Conservation (phyloP, 2,329 filamentous ascomycete species). For the Aspergillus fumigatiaffinis region DNA sequence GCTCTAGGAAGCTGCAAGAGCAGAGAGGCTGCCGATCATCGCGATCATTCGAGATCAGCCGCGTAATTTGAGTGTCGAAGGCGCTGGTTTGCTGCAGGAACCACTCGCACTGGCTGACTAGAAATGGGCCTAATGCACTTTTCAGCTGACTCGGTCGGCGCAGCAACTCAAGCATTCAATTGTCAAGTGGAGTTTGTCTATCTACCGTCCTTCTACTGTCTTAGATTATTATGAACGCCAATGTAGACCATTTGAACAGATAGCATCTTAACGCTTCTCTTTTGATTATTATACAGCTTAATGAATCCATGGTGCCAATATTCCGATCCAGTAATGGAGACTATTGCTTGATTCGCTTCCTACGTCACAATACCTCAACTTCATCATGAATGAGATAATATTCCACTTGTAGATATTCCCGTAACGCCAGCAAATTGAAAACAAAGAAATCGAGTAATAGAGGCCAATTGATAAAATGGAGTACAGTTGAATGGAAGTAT, state of each 20-base stretch:
- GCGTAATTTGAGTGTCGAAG: background rate
- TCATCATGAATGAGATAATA: background rate
- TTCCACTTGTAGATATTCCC: conserved; percentile 7
- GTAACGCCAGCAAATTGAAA: conserved; percentile 20
- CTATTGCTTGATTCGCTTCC: background rate
- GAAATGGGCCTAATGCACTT: conserved; percentile 21
- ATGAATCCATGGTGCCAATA: background rate
- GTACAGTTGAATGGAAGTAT: conserved; percentile 2
- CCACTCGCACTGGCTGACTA: conserved; percentile 4
- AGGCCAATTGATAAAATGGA: conserved; percentile 7
- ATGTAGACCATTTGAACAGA: background rate
- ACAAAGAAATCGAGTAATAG: conserved; percentile 10
- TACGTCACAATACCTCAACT: background rate
- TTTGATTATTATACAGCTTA: background rate
- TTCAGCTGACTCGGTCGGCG: conserved; percentile 20
- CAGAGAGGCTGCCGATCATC: background rate
- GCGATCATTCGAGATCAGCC: conserved; percentile 7
- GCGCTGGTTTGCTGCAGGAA: conserved; percentile 29
- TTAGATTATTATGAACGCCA: background rate
- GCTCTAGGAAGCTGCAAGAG: background rate
- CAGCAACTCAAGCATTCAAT: background rate
- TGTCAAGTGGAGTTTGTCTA: background rate
- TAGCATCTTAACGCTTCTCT: background rate
- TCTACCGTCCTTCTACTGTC: background rate
- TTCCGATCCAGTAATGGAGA: too few relatives aligned